Conservation (phyloP, 1,284 basidiomycete species). For the Rhodotorula mucilaginosa region DNA sequence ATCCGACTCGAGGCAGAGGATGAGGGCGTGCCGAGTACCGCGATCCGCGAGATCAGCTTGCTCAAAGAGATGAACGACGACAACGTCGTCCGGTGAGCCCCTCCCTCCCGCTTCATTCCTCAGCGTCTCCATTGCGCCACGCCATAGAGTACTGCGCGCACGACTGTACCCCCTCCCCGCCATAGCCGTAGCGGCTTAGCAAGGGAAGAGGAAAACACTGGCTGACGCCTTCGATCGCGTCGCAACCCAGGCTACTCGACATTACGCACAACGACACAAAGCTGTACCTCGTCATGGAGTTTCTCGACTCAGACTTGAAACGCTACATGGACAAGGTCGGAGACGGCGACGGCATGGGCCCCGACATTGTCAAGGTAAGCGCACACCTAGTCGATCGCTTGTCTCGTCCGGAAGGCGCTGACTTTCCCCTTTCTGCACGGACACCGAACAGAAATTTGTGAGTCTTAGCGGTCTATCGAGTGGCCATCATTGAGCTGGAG, state of each 20-base stretch:
- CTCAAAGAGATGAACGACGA: slow-evolving; percentile 95
- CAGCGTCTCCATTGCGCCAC: too few species aligned
- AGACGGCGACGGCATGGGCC: slow-evolving; percentile 58
- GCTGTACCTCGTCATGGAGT: slow-evolving; percentile 95
- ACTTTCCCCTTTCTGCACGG: too few species aligned
- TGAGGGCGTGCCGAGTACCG: slow-evolving; percentile 94
- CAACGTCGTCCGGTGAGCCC: slow-evolving; percentile 77
- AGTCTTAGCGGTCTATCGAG: not conserved
- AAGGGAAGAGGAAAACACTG: not conserved
- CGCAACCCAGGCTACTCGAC: slow-evolving; percentile 69
- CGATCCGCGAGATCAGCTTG: slow-evolving; percentile 94
- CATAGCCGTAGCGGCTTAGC: not conserved
- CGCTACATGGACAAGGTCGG: slow-evolving; percentile 78
- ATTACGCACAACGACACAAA: slow-evolving; percentile 97
- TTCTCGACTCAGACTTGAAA: slow-evolving; percentile 89
- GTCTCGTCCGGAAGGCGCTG: not conserved
- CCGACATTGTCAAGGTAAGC: slow-evolving; percentile 79
- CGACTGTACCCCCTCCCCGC: not conserved
- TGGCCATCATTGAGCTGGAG: too few species aligned
- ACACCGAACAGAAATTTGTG: slow-evolving; percentile 66
- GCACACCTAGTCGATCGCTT: not conserved
- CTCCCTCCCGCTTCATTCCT: too few species aligned
- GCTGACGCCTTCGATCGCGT: not conserved
- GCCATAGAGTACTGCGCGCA: not conserved
- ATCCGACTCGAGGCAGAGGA: slow-evolving; percentile 96